These are phyloP conservation scores for Candida insectorum DNA, from an alignment of 805 yeast species.

Conservation along the genomic window DNA sequence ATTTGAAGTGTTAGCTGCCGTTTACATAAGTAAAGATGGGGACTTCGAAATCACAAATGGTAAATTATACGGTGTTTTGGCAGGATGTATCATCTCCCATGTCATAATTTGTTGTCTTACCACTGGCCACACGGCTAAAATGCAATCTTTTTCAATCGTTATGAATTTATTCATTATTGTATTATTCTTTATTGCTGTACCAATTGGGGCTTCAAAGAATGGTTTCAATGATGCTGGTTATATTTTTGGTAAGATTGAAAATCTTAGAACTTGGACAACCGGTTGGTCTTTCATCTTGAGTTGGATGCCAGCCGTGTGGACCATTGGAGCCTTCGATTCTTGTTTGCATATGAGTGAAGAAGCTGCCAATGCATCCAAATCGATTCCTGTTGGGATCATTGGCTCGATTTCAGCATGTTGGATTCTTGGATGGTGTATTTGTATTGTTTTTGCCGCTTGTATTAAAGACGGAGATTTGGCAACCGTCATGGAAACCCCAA, in stretches of 20 bases:
- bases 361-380: slow-evolving; percentile 56
- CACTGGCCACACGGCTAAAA: slow-evolving; percentile 51
- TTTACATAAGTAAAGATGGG: slow-evolving; percentile 52
- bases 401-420: slow-evolving; percentile 58
- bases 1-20: slow-evolving; percentile 55
- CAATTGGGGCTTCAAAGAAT: slow-evolving; percentile 48
- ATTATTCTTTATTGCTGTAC: slow-evolving; percentile 60
- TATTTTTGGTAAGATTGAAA: slow-evolving; percentile 54
- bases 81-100: slow-evolving; percentile 55
- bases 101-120: slow-evolving; percentile 53
- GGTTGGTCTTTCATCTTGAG: slow-evolving; percentile 47
- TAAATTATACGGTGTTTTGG: slow-evolving; percentile 62
- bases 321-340: slow-evolving; percentile 70
- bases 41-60: slow-evolving; percentile 51
- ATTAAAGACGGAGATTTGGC: slow-evolving; percentile 45
- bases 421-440: slow-evolving; percentile 54
- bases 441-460: slow-evolving; percentile 53
- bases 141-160: slow-evolving; percentile 58
- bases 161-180: slow-evolving; percentile 51
- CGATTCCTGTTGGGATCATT: slow-evolving; percentile 64
- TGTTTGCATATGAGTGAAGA: slow-evolving; percentile 74
- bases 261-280: slow-evolving; percentile 46
- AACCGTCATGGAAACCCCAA: slow-evolving; percentile 38
- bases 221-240: slow-evolving; percentile 27
- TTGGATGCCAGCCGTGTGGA: slow-evolving; percentile 72